phyloP scores from a whole-genome alignment of 1,284 basidiomycete species.

The Ganoderma boninense region DNA sequence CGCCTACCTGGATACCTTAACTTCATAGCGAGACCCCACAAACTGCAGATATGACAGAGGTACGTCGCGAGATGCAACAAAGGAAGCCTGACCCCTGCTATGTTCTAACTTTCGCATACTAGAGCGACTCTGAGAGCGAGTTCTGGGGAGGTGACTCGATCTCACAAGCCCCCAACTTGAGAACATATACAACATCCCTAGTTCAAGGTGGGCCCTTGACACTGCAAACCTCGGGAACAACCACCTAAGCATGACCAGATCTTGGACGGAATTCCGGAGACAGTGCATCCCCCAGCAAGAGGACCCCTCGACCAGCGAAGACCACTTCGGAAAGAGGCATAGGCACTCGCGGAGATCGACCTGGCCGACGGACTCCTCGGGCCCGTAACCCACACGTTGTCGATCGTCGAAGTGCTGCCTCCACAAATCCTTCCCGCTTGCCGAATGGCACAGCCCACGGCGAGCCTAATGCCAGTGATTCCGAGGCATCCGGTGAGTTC shows the following conservation, averaged over 20 bases:
- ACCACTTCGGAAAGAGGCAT: slow-evolving; percentile 8
- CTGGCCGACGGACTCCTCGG: neutral
- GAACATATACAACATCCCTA: neutral
- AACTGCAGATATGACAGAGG: neutral
- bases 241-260: neutral
- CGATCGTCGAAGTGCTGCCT: neutral
- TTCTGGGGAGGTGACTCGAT: slow-evolving; percentile 15
- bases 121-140: slow-evolving; percentile 16
- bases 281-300: neutral
- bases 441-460: neutral
- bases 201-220: neutral
- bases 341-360: neutral
- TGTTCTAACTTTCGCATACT: neutral
- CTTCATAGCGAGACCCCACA: neutral
- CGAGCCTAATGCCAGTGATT: neutral
- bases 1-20: neutral
- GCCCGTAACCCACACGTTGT: neutral
- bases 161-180: neutral
- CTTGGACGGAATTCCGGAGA: no score
- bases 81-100: neutral
- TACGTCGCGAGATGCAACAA: neutral
- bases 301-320: neutral
- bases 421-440: neutral
- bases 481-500: neutral
- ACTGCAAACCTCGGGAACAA: neutral